Base-by-base conservation (phyloP, 1,139 yeast species). In the Suhomyces taliae region DNA sequence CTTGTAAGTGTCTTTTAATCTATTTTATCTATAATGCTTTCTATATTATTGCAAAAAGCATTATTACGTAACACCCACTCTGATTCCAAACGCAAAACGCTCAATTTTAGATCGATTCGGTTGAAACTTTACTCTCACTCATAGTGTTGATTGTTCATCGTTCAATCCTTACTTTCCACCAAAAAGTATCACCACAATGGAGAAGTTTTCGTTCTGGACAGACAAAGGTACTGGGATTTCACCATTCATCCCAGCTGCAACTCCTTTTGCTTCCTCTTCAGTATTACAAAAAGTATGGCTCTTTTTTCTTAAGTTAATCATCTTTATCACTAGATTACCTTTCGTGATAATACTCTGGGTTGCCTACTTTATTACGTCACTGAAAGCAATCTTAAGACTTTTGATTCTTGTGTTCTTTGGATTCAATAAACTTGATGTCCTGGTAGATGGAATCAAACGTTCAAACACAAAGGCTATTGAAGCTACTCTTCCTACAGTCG, bases 171-270 rank as follows among this genome's bases (percentile, higher is more conserved):
- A 19, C 24, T 14, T 14, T 2, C 15, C 15, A 14, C 15, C 15
- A 6, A 19, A 19, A 4, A 19, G 24, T 32, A 40, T 24, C 29
- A 40, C 35, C 41, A 37, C 24, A 39, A 85, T 86, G 95, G 95
- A 86, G 64, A 85, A 85, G 66, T 86, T 79, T 65, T 81, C 89
- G 35, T 75, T 76, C 50, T 87, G 85, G 81, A 78, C 91, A 62
- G 95, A 87, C 58, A 85, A 82, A 55, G 89, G 89, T 2, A 86
- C 93, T 3, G 95, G 95, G n/a, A 84, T 86, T 14, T 81, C 90
- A 1, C 95, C 95, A 3, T 87, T 86, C 53, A 72, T 83, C 69
- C 90, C 90, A 0, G 62, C 56, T 6, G 65, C 45, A 7, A 32
- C 40, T 4, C 50, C 50, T 11, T 37, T 43, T 34, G n/a, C 43